Evolutionary conservation across 352 stramenopile genomes (phyloP), one percentile per base, ranked within the genome.

Genomic region (Blastocystis sp.): DNA sequence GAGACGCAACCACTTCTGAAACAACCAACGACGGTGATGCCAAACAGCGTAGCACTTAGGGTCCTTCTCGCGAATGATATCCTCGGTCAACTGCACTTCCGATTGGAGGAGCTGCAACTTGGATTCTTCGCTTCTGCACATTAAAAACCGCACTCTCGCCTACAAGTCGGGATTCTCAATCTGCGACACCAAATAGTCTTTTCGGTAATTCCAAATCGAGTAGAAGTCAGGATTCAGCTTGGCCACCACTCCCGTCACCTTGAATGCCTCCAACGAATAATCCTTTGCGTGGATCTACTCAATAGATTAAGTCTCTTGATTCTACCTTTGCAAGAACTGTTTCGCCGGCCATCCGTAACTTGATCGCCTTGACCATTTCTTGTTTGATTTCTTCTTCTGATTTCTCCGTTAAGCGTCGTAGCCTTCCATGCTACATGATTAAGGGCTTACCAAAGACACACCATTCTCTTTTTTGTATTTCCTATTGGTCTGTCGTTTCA

Each of bases 191-290:
- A 97, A 90, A 51, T 93, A 90, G 88, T 97, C 93, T 84, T 94
- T 92, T 21, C 96, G 93, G 87, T 95, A 96, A 89, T 96, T 97
- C 96, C 96, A 98, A 67, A 98, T 89, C 87, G 96, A 91, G 85
- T 94, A 93, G 87, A 97, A 97, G 89, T 98, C 96, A 8, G 94
- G 94, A 89, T 98, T 98, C 4, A 97, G 89, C 73, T 93, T 90
- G 69, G 98, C 88, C 61, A 98, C 78, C 87, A 97, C 94, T 88
- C 92, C 92, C 24, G 92, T 94, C 42, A 98, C 87, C 42, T 90
- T 88, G 57, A 96, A 87, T 32, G 91, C 88, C 42, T 89, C 72
- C 18, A 16, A 11, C 24, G 51, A 67, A 49, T 87, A 87, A 87
- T 87, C 86, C n/a, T 69, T 87, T 27, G 49, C 32, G 16, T 40